Base-by-base conservation (phyloP, 495 filamentous ascomycete species). In the Neurospora sp. region DNA sequence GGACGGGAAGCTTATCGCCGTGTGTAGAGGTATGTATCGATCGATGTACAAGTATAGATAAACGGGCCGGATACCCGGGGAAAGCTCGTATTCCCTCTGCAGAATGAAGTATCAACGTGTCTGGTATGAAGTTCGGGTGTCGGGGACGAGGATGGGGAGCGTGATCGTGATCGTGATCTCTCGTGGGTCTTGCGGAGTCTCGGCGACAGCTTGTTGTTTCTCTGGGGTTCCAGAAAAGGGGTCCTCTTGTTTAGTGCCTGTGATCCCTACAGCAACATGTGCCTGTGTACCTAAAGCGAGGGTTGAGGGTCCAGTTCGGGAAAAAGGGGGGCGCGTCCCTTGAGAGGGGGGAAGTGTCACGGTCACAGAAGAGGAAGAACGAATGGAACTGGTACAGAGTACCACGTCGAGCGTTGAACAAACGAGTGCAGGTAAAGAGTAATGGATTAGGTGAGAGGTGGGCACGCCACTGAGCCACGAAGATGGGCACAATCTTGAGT, bases 381-480 rank as follows among this genome's bases (percentile, higher is more conserved):
- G 89, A 90, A 81, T 81, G 89, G 80, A 89, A 88, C 82, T 76
- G 86, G 88, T 83, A 90, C 81, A 46, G 81, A 89, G 85, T 88
- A 86, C 86, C 87, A 75, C 72, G 62, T 23, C 10, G 70, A 23
- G 71, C 72, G 72, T 75, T 72, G 48, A 41, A 62, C 23, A 62
- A 35, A 62, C 54, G 70, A 39, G 23, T 31, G 27, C 69, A 70
- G 16, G 35, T 38, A 20, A 40, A 40, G 35, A 40, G 31, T 38
- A 38, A 37, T 18, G 69, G 23, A 23, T n/a, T 37, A n/a, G 31
- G 27, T 39, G 31, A 23, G 20, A 70, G 39, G 38, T 2, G 37
- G 23, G 23, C 37, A 37, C 27, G 23, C 44, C 48, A 59, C 20
- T 14, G 11, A 11, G 48, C 48, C 20, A 27, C 20, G 23, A 5